A percentile compares a stretch with the other conserved stretches of the same genome.
These are phyloP conservation scores for Gracilariopsis chorda DNA, from an alignment of 23 red algal genomes.

Conservation along the genomic window DNA sequence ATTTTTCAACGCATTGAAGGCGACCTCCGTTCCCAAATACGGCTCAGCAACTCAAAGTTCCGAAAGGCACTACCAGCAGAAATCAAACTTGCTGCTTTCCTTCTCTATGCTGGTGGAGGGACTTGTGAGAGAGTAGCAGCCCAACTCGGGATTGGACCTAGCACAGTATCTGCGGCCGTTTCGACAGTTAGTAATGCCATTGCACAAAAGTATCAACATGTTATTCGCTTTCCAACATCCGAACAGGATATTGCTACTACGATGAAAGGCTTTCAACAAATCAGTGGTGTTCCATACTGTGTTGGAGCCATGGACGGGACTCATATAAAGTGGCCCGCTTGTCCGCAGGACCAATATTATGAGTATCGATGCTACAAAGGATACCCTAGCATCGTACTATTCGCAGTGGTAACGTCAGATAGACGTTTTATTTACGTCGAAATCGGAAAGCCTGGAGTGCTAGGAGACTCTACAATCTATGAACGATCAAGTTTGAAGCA, in stretches of 20 bases:
- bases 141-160: too few species aligned
- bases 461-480: slow-evolving; percentile 14
- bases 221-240: not conserved
- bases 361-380: slow-evolving; percentile 39
- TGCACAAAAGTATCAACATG: too few species aligned
- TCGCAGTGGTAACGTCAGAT: not conserved
- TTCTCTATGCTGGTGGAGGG: too few species aligned
- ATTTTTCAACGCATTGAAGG: too few species aligned
- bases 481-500: not conserved
- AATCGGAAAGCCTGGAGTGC: not conserved
- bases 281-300: not conserved
- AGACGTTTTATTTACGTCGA: not conserved
- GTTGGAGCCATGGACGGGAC: not conserved
- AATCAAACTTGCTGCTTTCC: too few species aligned
- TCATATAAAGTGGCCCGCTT: too few species aligned
- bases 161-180: too few species aligned
- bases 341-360: not conserved
- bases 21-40: too few species aligned
- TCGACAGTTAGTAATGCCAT: too few species aligned
- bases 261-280: not conserved
- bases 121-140: too few species aligned
- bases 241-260: not conserved
- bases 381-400: not conserved
- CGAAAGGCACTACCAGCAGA: too few species aligned
- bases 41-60: too few species aligned